Percentiles rank a stretch among this genome's conserved stretches.
phyloP scores from a whole-genome alignment of 371 early-diverging fungal species.

The Syncephalastrum contaminatum region DNA sequence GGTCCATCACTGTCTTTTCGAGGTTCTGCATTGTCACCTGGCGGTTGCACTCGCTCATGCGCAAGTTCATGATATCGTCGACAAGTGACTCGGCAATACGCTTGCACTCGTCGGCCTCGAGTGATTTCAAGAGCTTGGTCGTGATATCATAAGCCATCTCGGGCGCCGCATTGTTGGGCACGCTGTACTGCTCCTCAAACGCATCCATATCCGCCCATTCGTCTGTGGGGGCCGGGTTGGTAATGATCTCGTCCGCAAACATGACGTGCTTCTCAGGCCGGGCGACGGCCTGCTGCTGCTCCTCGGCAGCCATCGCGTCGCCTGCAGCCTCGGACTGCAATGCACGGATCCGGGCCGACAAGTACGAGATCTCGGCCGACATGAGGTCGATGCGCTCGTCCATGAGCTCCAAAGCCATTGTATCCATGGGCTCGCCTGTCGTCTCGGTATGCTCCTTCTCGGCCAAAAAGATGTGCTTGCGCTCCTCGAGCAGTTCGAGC shows the following conservation, averaged over 20 bases:
- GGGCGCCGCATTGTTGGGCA: conserved; percentile 55
- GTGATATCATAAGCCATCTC: conserved; percentile 60
- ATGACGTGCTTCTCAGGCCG: conserved; percentile 42
- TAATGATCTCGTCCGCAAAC: conserved; percentile 49
- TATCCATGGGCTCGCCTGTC: conserved; percentile 50
- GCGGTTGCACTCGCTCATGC: conserved; percentile 59
- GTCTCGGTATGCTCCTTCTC: conserved; percentile 58
- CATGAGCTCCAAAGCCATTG: conserved; percentile 64
- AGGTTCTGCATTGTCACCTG: conserved; percentile 57
- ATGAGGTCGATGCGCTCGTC: conserved; percentile 84
- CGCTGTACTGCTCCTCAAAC: conserved; percentile 53
- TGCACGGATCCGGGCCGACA: conserved; percentile 70
- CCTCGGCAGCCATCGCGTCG: conserved; percentile 37
- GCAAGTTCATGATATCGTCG: conserved; percentile 77
- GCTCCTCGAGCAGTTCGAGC: conserved; percentile 68
- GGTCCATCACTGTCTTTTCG: conserved; percentile 71
- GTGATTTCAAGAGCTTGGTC: conserved; percentile 60
- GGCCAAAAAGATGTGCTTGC: conserved; percentile 64
- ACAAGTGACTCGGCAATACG: conserved; percentile 69
- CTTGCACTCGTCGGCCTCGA: conserved; percentile 71
- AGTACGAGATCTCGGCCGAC: conserved; percentile 79
- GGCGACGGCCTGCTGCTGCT: conserved; percentile 10
- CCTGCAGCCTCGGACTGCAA: conserved; percentile 72
- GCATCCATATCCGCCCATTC: conserved; percentile 48
- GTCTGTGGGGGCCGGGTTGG: conserved; percentile 15